A percentile compares a stretch with the other conserved stretches of the same genome.
Conservation (phyloP, 345 rosid species). For the Arabis hirsuta region DNA sequence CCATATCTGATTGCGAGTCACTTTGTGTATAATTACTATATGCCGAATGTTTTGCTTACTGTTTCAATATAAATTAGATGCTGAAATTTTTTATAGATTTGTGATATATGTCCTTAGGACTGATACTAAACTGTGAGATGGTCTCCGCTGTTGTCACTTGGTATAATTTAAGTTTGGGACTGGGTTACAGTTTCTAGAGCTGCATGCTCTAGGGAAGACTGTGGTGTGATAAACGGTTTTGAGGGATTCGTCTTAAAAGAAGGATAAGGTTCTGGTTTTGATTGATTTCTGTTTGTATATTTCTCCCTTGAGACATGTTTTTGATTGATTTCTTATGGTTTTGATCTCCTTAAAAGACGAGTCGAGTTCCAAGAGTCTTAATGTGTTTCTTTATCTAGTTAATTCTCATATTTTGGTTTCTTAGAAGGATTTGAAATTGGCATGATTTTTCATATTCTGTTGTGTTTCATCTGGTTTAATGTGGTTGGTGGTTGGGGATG, state of each 20-base stretch:
- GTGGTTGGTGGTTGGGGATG: conserved; percentile 29
- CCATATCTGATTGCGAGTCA: background rate
- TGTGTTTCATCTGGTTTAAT: conserved; percentile 14
- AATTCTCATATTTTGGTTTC: background rate
- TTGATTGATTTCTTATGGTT: conserved; percentile 6
- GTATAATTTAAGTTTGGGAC: background rate
- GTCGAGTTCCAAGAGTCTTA: background rate
- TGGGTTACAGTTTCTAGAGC: background rate
- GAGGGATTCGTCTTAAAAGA: background rate
- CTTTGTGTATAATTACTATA: background rate
- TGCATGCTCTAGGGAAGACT: conserved; percentile 18
- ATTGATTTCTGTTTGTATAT: background rate
- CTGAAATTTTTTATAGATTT: background rate
- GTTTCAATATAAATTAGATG: background rate
- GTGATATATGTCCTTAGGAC: background rate
- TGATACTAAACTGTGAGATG: conserved; percentile 7
- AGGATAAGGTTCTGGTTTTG: conserved; percentile 10
- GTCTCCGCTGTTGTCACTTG: conserved; percentile 2
- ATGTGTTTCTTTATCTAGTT: background rate
- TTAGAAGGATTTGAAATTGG: background rate
- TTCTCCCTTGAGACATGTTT: background rate
- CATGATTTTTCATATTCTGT: background rate
- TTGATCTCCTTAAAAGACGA: background rate
- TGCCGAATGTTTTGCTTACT: background rate
- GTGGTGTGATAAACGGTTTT: background rate